Base-by-base conservation (phyloP, 352 stramenopile species). In the Globisporangium spinosum region DNA sequence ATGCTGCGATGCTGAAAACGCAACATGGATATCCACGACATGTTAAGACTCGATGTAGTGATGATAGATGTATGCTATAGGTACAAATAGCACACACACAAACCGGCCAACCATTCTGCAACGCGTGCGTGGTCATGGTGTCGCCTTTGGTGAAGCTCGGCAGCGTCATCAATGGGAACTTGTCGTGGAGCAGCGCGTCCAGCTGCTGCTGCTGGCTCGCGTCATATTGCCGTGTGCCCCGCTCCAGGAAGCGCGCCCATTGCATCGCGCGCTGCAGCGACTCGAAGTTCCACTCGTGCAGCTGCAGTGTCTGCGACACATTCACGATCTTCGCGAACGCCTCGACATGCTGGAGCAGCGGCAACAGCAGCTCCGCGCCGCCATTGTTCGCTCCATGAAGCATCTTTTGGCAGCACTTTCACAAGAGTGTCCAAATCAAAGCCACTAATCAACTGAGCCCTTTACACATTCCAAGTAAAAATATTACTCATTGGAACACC, bases 221-320 rank as follows among this genome's bases (percentile, higher is more conserved):
- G 13, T 20, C 58, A 32, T 68, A 63, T 32, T 57, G 61, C 0
- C 45, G 67, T 12, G 69, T 71, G 15, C 65, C 70, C 12, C 71
- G 69, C 70, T 87, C 78, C 12, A 80, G 74, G 62, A 71, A 62
- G 23, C 27, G 65, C 0, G 77, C 73, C 80, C 78, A 86, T 62
- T 83, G 67, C 51, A 82, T 49, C 64, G 77, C 75, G 53, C 78
- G 62, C 9, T 76, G 38, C 12, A 89, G 73, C 34, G 78, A 86
- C 64, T 83, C 70, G 45, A 73, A 57, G 65, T 87, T 85, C 78
- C 80, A 89, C 61, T 85, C 67, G 58, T 79, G 73, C 43, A 87
- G 62, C 38, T 85, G 67, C 27, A 68, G 73, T 29, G 80, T 89
- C 66, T 87, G 80, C 53, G 76, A 78, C 25, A 77, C 58, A 51